A percentile compares a stretch with the other conserved stretches of the same genome.
These are phyloP conservation scores for Ceriops tagal DNA, from an alignment of 345 rosid species.

Conservation along the genomic window DNA sequence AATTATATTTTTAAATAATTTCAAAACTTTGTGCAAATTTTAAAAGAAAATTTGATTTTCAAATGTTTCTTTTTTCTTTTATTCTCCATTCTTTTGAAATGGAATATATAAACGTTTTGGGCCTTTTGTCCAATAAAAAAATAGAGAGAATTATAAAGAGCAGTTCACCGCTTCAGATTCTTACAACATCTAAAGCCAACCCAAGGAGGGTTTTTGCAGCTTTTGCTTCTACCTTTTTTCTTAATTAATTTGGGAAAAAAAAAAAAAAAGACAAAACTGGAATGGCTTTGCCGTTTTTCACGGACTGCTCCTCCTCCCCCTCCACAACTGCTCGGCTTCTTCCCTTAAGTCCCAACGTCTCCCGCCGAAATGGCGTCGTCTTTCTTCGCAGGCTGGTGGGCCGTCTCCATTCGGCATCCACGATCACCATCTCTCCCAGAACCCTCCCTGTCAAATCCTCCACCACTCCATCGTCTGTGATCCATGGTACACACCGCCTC, in stretches of 20 bases:
- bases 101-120: too few species aligned
- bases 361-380: constrained; percentile 1
- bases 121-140: too few species aligned
- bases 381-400: constrained; percentile 27
- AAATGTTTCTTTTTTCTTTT: too few species aligned
- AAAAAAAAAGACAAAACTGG: not conserved
- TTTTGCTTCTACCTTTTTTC: too few species aligned
- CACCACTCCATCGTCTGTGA: not conserved
- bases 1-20: too few species aligned
- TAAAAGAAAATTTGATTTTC: too few species aligned
- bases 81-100: too few species aligned
- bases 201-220: too few species aligned
- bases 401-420: constrained; percentile 16
- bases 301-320: constrained; percentile 38
- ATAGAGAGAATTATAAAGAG: too few species aligned
- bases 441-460: constrained; percentile 1
- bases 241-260: not conserved
- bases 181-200: too few species aligned
- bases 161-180: too few species aligned
- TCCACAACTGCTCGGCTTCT: constrained; percentile 38
- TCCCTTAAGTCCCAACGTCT: constrained; percentile 25
- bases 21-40: too few species aligned
- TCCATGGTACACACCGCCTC: constrained; percentile 1
- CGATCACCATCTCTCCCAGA: not conserved
- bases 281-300: constrained; percentile 9